phyloP scores from a whole-genome alignment of 2,329 filamentous ascomycete species.

The Trichoderma endophyticum region DNA sequence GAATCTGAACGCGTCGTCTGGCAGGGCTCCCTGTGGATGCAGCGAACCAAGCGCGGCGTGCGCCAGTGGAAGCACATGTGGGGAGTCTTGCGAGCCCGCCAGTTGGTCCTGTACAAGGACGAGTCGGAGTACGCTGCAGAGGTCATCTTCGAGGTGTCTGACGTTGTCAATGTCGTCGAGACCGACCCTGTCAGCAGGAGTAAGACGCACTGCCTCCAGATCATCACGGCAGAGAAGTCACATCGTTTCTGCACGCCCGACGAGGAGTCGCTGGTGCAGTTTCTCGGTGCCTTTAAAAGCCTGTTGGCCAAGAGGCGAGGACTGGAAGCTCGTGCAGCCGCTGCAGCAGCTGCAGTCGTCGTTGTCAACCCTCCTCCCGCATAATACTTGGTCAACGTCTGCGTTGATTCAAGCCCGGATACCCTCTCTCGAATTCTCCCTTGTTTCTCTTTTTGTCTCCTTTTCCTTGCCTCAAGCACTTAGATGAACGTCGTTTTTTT shows the following conservation, averaged over 20 bases:
- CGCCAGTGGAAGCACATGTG: conserved; percentile 93
- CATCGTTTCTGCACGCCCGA: conserved; percentile 73
- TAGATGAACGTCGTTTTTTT: neutral
- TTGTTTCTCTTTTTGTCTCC: neutral
- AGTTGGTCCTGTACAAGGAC: conserved; percentile 88
- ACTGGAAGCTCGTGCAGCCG: conserved; percentile 44
- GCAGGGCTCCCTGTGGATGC: conserved; percentile 83
- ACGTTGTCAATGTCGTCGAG: conserved; percentile 86
- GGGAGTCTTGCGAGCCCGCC: conserved; percentile 83
- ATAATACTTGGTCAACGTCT: neutral
- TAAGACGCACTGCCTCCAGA: conserved; percentile 83
- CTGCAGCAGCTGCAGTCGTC: conserved; percentile 27
- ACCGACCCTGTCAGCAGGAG: conserved; percentile 82
- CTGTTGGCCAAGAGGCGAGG: conserved; percentile 69
- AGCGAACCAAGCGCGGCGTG: conserved; percentile 78
- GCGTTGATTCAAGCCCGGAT: neutral
- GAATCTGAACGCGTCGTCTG: conserved; percentile 89
- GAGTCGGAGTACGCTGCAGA: conserved; percentile 85
- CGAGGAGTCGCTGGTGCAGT: conserved; percentile 79
- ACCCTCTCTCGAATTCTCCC: neutral
- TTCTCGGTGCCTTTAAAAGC: conserved; percentile 89
- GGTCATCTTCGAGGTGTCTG: conserved; percentile 73
- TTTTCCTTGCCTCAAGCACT: neutral
- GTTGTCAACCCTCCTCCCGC: conserved; percentile 11
- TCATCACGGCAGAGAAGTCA: conserved; percentile 89